phyloP scores from a whole-genome alignment of 768 basidiomycete species.

The Lyophyllum semitale region DNA sequence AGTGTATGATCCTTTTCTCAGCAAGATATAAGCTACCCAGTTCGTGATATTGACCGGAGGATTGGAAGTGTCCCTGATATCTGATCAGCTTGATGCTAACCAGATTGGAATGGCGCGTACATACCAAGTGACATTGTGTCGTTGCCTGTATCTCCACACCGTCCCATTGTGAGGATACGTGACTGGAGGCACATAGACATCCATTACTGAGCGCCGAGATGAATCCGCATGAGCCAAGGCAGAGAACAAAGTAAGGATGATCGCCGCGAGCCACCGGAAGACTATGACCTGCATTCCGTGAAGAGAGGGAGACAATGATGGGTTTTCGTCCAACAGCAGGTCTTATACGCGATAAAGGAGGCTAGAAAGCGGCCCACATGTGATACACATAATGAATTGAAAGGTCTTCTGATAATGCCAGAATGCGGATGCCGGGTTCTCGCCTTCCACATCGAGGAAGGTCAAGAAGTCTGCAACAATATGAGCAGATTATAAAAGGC shows the following conservation, averaged over 20 bases:
- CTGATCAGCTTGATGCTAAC: neutral
- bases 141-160: constrained; percentile 37
- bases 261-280: neutral
- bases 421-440: no score
- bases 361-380: no score
- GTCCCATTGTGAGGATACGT: constrained; percentile 29
- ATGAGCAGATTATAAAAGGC: no score
- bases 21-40: constrained; percentile 30
- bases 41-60: constrained; percentile 41
- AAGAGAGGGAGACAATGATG: no score
- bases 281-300: neutral
- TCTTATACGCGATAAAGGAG: no score
- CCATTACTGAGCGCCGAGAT: constrained; percentile 7
- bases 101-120: neutral
- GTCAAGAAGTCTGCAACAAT: no score
- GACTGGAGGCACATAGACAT: constrained; percentile 42
- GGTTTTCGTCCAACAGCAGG: no score
- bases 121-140: constrained; percentile 41
- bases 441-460: no score
- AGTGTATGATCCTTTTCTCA: constrained; percentile 30
- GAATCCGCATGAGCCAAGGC: neutral
- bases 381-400: no score
- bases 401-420: no score
- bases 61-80: constrained; percentile 10
- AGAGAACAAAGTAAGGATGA: neutral